Evolutionary conservation across 2,329 filamentous ascomycete genomes (phyloP).

Genomic region (Colletotrichum sp.): DNA sequence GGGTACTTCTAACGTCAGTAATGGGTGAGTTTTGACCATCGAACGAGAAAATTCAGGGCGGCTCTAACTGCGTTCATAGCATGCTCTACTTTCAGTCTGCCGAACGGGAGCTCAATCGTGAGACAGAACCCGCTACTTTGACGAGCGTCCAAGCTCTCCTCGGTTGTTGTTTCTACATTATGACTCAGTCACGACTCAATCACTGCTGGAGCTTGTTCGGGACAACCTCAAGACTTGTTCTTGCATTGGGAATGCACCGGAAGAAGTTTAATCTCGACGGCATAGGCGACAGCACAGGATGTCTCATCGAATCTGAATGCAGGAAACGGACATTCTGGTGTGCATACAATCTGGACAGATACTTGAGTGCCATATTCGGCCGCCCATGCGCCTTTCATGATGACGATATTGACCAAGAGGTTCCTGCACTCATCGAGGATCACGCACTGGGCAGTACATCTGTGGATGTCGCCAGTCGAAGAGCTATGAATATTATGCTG

Average conservation of each 20-base stretch:
- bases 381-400: conserved; percentile 66
- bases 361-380: conserved; percentile 66
- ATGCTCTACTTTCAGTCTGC: background rate
- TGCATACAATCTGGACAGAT: conserved; percentile 67
- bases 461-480: background rate
- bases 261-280: conserved; percentile 12
- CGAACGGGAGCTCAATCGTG: conserved; percentile 36
- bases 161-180: conserved; percentile 46
- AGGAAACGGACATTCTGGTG: conserved; percentile 63
- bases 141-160: conserved; percentile 45
- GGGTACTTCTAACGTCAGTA: background rate
- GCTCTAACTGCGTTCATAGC: background rate
- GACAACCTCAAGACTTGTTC: conserved; percentile 38
- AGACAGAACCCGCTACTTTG: conserved; percentile 39
- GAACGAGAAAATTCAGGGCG: background rate
- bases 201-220: conserved; percentile 52
- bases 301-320: conserved; percentile 33
- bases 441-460: conserved; percentile 1
- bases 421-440: conserved; percentile 60
- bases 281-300: conserved; percentile 30
- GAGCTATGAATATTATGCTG: conserved; percentile 23
- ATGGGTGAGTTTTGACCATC: background rate
- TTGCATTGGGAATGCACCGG: conserved; percentile 43
- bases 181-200: conserved; percentile 46
- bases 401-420: conserved; percentile 67